Evolutionary conservation across 306 rosid genomes (phyloP), one percentile per base, ranked within the genome.

Genomic region (Gleditsia sinensis): DNA sequence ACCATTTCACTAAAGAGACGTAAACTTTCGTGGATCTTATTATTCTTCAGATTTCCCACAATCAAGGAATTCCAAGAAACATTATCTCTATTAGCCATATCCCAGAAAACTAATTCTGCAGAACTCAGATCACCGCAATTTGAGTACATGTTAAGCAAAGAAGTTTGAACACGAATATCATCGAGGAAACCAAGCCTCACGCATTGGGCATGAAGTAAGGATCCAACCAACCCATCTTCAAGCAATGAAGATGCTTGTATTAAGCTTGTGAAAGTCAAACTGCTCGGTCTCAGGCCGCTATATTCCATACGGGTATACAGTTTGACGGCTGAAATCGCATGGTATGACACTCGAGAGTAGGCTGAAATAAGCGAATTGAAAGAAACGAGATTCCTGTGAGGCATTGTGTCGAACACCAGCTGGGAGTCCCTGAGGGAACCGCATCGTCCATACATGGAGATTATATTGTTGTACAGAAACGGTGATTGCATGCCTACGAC

Each of bases 11-110:
- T 57, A 65, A 85, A 88, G 12, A 84, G 53, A 28, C 30, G 27
- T 68, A 89, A 74, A 61, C 92, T 92, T 36, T 77, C 76, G 19
- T 56, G 63, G 20, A 73, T 28, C 71, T 81, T 77, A 58, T 45
- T 77, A 62, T 88, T 83, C 89, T 75, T 89, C 78, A 89, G 48
- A 63, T 85, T 74, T 14, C 97, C 96, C 57, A 76, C 46, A 51
- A 90, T 91, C 74, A 88, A 82, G 33, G 98, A 85, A 81, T 91
- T 94, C 95, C 96, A 87, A 76, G 93, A 84, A 42, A 91, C 85
- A 48, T 36, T 77, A 73, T 91, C 98, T 83, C 75, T 90, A 60
- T 82, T 78, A 30, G 67, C 66, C 65, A 88, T 82, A 74, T 83
- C 80, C 64, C 62, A 61, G 50, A 90, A 91, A 70, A 87, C 84